Conservation (phyloP, 768 basidiomycete genomes). For the Leccinum ochraceum region DNA sequence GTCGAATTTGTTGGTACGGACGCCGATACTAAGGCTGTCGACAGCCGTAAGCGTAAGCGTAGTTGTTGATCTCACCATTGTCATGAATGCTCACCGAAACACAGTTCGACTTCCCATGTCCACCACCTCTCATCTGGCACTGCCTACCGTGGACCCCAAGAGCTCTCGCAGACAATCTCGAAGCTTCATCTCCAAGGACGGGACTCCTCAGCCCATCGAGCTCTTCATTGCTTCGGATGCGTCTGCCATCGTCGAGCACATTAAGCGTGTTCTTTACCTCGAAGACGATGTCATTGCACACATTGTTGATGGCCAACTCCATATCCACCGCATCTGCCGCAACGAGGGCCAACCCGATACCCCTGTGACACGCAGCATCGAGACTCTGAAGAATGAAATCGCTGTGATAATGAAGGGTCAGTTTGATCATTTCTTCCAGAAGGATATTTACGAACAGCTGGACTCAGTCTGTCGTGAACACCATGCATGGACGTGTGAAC, state of each 20-base stretch:
- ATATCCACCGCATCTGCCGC: constrained; percentile 96
- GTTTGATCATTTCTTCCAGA: constrained; percentile 99
- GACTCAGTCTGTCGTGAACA: constrained; percentile 94
- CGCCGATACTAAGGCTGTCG: constrained; percentile 44
- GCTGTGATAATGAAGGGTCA: constrained; percentile 99
- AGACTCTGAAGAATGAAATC: constrained; percentile 96
- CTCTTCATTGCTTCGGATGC: constrained; percentile 99
- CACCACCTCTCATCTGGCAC: constrained; percentile 64
- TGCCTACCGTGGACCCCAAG: constrained; percentile 62
- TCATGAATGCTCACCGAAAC: constrained; percentile 4
- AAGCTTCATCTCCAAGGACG: constrained; percentile 98
- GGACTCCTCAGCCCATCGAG: constrained; percentile 97
- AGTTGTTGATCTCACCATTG: not conserved
- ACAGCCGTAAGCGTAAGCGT: constrained; percentile 39
- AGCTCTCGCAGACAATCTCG: constrained; percentile 93
- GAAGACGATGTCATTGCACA: constrained; percentile 99
- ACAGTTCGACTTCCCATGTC: constrained; percentile 49
- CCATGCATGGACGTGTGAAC: constrained; percentile 99
- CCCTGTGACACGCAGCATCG: constrained; percentile 80
- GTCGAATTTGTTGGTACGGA: constrained; percentile 90
- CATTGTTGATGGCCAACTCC: constrained; percentile 94
- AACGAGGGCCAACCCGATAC: constrained; percentile 70
- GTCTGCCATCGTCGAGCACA: constrained; percentile 95
- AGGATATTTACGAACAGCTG: constrained; percentile 99
- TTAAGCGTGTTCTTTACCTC: constrained; percentile 96